Evolutionary conservation across 1,139 yeast genomes (phyloP).

Genomic region (Kodamaea sp.): DNA sequence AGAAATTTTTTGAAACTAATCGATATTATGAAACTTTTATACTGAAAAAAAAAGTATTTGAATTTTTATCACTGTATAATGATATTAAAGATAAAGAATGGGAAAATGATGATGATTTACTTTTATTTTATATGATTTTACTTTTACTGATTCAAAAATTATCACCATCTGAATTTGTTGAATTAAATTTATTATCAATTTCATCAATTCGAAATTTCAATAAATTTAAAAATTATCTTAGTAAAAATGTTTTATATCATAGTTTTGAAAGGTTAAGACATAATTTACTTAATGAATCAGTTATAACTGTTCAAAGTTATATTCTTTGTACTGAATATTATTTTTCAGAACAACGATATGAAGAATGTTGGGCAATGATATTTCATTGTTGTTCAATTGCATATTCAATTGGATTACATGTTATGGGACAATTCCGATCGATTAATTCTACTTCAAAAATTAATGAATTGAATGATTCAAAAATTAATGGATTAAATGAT

Average conservation of each 20-base stretch:
- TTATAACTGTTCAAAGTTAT: constrained; percentile 46
- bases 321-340: constrained; percentile 51
- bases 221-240: constrained; percentile 26
- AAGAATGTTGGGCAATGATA: constrained; percentile 48
- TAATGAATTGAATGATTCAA: not conserved
- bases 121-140: constrained; percentile 44
- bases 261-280: constrained; percentile 44
- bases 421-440: constrained; percentile 30
- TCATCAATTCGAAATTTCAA: constrained; percentile 22
- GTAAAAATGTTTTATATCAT: constrained; percentile 28
- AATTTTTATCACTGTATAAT: constrained; percentile 29
- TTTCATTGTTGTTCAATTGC: constrained; percentile 48
- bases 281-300: constrained; percentile 45
- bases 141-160: constrained; percentile 39
- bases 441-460: constrained; percentile 8
- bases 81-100: constrained; percentile 35
- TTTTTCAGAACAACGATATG: constrained; percentile 47
- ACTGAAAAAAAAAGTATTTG: constrained; percentile 22
- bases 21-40: constrained; percentile 34
- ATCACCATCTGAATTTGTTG: constrained; percentile 34
- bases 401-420: constrained; percentile 51
- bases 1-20: constrained; percentile 29
- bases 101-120: constrained; percentile 50
- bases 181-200: constrained; percentile 20
- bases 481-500: constrained; percentile 2